Conservation (phyloP, 768 basidiomycete genomes). For the Pilatotrama ljubarskyi region DNA sequence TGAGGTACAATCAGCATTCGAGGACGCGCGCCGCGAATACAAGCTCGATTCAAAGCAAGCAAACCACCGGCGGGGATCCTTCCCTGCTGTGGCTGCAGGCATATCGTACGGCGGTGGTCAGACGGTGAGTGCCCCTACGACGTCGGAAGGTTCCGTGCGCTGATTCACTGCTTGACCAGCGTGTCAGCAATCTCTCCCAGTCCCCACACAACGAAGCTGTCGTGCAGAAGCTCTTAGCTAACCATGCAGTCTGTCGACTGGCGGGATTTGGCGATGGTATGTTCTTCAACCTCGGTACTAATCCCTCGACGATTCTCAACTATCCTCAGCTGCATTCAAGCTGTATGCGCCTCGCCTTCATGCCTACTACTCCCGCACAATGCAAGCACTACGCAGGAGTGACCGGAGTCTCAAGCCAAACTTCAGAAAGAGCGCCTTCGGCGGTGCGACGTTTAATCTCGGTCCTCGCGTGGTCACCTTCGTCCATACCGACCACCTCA, state of each 20-base stretch:
- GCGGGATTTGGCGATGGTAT: background rate
- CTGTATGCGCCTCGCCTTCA: background rate
- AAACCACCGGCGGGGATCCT: slow-evolving; percentile 20
- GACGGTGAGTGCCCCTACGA: background rate
- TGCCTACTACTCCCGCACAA: too few relatives aligned
- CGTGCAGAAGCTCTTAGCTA: background rate
- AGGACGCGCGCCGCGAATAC: background rate
- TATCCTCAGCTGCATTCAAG: background rate
- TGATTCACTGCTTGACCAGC: background rate
- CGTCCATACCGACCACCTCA: slow-evolving; percentile 32
- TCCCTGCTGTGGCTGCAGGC: slow-evolving; percentile 22
- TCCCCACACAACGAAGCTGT: background rate
- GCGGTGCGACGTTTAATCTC: slow-evolving; percentile 33
- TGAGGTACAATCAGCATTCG: background rate
- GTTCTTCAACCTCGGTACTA: background rate
- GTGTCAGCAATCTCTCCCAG: background rate
- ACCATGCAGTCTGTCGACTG: background rate
- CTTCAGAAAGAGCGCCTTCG: slow-evolving; percentile 32
- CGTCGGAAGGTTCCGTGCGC: too few relatives aligned
- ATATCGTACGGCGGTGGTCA: slow-evolving; percentile 35
- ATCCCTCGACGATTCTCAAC: too few relatives aligned
- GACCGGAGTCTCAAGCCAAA: slow-evolving; percentile 3
- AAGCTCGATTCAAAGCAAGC: background rate
- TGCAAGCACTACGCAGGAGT: too few relatives aligned
- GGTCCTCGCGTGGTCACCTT: slow-evolving; percentile 17